phyloP scores from a whole-genome alignment of 2,329 filamentous ascomycete genomes.

The Calonectria crousiana region DNA sequence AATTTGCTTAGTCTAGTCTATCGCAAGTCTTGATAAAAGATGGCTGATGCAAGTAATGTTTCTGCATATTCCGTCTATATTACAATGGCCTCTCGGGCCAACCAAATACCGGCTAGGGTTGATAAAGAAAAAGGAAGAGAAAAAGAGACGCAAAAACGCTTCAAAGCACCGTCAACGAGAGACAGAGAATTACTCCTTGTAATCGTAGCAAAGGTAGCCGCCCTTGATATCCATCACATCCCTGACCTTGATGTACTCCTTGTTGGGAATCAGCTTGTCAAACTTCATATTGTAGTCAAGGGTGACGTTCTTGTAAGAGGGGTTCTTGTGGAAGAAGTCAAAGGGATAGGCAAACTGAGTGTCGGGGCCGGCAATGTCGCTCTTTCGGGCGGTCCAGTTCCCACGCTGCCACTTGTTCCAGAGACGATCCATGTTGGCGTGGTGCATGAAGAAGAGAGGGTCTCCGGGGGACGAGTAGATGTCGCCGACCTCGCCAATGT shows the following conservation, averaged over 20 bases:
- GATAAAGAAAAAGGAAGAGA: neutral
- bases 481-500: conserved; percentile 45
- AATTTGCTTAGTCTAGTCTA: neutral
- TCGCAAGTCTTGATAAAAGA: neutral
- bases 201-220: conserved; percentile 25
- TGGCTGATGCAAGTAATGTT: neutral
- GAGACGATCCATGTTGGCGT: conserved; percentile 41
- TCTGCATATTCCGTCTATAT: neutral
- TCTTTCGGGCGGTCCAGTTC: conserved; percentile 44
- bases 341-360: conserved; percentile 48
- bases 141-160: neutral
- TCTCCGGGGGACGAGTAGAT: conserved; percentile 41
- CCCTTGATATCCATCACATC: conserved; percentile 30
- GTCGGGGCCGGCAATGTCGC: conserved; percentile 49
- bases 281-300: conserved; percentile 39
- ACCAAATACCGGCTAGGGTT: neutral
- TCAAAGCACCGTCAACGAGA: neutral
- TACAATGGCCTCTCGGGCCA: neutral
- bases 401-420: conserved; percentile 49
- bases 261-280: conserved; percentile 18
- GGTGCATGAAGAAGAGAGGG: conserved; percentile 44
- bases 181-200: neutral
- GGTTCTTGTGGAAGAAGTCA: conserved; percentile 45
- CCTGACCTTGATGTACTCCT: conserved; percentile 15
- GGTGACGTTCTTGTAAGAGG: conserved; percentile 49